A percentile compares a stretch with the other conserved stretches of the same genome.
These are phyloP conservation scores for Boletus fagicola DNA, from an alignment of 768 basidiomycete genomes.

Conservation along the genomic window DNA sequence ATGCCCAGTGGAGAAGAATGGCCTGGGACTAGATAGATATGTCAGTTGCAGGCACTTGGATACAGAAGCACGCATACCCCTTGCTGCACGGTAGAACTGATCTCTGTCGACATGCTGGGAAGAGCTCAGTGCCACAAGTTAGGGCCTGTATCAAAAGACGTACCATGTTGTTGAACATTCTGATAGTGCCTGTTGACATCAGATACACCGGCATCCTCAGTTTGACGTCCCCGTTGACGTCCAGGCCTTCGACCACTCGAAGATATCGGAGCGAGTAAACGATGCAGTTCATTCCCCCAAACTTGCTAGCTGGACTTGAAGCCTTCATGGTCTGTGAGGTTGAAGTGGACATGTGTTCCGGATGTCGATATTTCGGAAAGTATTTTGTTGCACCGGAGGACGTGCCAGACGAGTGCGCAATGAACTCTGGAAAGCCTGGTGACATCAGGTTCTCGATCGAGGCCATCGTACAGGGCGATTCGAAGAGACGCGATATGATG, in stretches of 20 bases:
- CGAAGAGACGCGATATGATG: slow-evolving; percentile 20
- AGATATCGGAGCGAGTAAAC: slow-evolving; percentile 22
- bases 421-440: slow-evolving; percentile 21
- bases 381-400: slow-evolving; percentile 16
- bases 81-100: not conserved
- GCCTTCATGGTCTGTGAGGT: slow-evolving; percentile 13
- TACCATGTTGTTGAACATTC: slow-evolving; percentile 24
- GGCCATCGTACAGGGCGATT: slow-evolving; percentile 18
- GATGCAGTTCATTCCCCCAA: slow-evolving; percentile 19
- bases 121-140: not conserved
- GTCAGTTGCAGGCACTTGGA: not conserved
- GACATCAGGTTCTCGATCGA: slow-evolving; percentile 25
- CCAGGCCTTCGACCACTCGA: slow-evolving; percentile 11
- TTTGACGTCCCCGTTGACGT: slow-evolving; percentile 10
- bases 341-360: slow-evolving; percentile 20
- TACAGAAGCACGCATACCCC: slow-evolving; percentile 4
- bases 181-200: slow-evolving; percentile 23
- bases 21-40: slow-evolving; percentile 7
- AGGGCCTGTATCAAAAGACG: not conserved
- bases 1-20: slow-evolving; percentile 17
- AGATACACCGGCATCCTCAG: slow-evolving; percentile 16
- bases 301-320: slow-evolving; percentile 7
- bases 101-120: slow-evolving; percentile 17
- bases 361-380: slow-evolving; percentile 23
- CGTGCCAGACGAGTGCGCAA: slow-evolving; percentile 23